These are phyloP conservation scores for Leccinum incarnatum DNA, from an alignment of 768 basidiomycete species.

Conservation along the genomic window DNA sequence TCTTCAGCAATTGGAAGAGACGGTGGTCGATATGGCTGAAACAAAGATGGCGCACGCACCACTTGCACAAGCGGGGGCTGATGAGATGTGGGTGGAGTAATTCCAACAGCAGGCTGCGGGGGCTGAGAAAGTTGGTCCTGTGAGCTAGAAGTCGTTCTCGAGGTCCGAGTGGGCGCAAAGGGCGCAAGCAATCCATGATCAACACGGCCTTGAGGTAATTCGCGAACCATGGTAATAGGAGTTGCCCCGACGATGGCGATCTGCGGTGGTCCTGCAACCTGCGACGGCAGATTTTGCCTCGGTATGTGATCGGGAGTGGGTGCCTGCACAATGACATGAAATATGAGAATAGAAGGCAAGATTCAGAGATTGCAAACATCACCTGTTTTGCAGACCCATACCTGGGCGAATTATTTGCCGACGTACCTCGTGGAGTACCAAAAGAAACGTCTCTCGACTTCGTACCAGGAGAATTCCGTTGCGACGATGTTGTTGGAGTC, in stretches of 20 bases:
- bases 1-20: constrained; percentile 18
- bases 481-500: constrained; percentile 23
- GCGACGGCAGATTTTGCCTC: constrained; percentile 9
- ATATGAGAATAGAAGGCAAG: constrained; percentile 9
- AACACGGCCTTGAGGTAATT: constrained; percentile 25
- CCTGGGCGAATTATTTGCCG: constrained; percentile 23
- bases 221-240: constrained; percentile 15
- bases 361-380: not conserved
- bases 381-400: constrained; percentile 28
- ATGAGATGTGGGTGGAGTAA: constrained; percentile 10
- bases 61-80: constrained; percentile 11
- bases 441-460: constrained; percentile 15
- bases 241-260: constrained; percentile 33
- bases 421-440: constrained; percentile 24
- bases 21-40: constrained; percentile 23
- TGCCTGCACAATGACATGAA: constrained; percentile 9
- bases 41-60: constrained; percentile 22
- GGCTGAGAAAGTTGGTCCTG: constrained; percentile 21
- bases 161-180: constrained; percentile 23
- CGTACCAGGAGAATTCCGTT: constrained; percentile 23
- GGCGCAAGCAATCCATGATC: constrained; percentile 27
- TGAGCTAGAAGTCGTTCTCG: constrained; percentile 24
- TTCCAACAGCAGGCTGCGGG: constrained; percentile 13
- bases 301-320: constrained; percentile 20
- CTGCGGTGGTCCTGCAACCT: constrained; percentile 24